Conservation (phyloP, 768 basidiomycete species). For the Aureoboletus auriporus region DNA sequence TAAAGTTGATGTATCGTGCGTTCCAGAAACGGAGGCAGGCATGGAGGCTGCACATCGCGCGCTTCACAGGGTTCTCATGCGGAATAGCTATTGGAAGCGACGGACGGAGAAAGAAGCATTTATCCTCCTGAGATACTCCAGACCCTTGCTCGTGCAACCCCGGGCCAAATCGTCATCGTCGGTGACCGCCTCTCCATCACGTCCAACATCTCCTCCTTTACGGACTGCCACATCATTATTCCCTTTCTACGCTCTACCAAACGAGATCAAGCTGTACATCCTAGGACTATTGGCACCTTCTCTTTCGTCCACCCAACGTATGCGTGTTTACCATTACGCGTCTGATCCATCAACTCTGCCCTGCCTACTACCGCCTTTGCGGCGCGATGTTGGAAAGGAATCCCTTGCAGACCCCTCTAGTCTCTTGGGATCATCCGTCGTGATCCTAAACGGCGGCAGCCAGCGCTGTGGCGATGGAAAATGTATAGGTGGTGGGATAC, state of each 20-base stretch:
- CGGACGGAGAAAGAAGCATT: slow-evolving; percentile 47
- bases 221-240: slow-evolving; percentile 21
- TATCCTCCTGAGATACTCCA: slow-evolving; percentile 44
- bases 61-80: slow-evolving; percentile 36
- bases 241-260: slow-evolving; percentile 45
- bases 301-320: slow-evolving; percentile 53
- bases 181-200: slow-evolving; percentile 8
- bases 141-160: slow-evolving; percentile 40
- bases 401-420: slow-evolving; percentile 21
- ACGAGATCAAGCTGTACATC: slow-evolving; percentile 54
- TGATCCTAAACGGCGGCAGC: slow-evolving; percentile 8
- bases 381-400: slow-evolving; percentile 13
- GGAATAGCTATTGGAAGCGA: slow-evolving; percentile 47
- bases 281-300: slow-evolving; percentile 53
- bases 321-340: slow-evolving; percentile 53
- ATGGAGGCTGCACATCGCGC: slow-evolving; percentile 35
- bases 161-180: slow-evolving; percentile 16
- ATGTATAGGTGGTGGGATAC: slow-evolving; percentile 36
- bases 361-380: slow-evolving; percentile 31
- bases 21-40: slow-evolving; percentile 17
- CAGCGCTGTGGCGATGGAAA: slow-evolving; percentile 33
- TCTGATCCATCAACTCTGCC: slow-evolving; percentile 49
- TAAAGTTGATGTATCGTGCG: slow-evolving; percentile 9
- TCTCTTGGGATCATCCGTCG: slow-evolving; percentile 12
- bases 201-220: slow-evolving; percentile 11